These are phyloP conservation scores for Arxiozyma bovina DNA, from an alignment of 1,139 yeast genomes.

Conservation along the genomic window DNA sequence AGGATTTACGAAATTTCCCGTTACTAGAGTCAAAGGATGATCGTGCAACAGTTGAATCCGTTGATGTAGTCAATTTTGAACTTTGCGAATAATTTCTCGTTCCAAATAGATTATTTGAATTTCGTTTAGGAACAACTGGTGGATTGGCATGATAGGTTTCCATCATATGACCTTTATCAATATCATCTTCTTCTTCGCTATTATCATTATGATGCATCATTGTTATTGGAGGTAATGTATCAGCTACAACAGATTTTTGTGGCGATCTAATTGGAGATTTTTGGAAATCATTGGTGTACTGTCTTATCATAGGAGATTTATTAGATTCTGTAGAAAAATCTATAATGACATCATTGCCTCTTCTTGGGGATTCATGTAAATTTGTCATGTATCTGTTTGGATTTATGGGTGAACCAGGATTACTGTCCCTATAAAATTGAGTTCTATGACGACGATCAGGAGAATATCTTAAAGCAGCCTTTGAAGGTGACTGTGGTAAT, in stretches of 20 bases:
- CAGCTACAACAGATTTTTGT: slow-evolving; percentile 35
- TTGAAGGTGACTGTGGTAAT: slow-evolving; percentile 36
- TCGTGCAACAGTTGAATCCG: slow-evolving; percentile 22
- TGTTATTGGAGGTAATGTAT: slow-evolving; percentile 38
- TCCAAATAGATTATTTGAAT: slow-evolving; percentile 11
- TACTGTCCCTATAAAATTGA: slow-evolving; percentile 27
- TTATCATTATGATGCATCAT: slow-evolving; percentile 6
- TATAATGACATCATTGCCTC: slow-evolving; percentile 8
- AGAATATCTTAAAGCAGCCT: slow-evolving; percentile 36
- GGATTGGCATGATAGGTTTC: slow-evolving; percentile 13
- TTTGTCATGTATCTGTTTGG: slow-evolving; percentile 40
- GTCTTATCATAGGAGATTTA: slow-evolving; percentile 7
- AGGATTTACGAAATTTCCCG: slow-evolving; percentile 22
- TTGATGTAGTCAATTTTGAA: slow-evolving; percentile 20
- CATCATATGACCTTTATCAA: slow-evolving; percentile 9
- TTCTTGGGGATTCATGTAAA: slow-evolving; percentile 51
- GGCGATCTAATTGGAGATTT: slow-evolving; percentile 60
- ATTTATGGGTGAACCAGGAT: slow-evolving; percentile 27
- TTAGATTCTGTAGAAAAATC: slow-evolving; percentile 8
- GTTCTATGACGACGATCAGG: slow-evolving; percentile 30
- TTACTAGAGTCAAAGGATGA: slow-evolving; percentile 18
- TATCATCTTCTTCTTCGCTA: slow-evolving; percentile 27
- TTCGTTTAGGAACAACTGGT: background rate
- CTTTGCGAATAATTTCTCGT: slow-evolving; percentile 16
- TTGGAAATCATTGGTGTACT: slow-evolving; percentile 44